These are phyloP conservation scores for Hyparrhenia diplandra DNA, from an alignment of 176 grass and related monocot species.

Conservation along the genomic window DNA sequence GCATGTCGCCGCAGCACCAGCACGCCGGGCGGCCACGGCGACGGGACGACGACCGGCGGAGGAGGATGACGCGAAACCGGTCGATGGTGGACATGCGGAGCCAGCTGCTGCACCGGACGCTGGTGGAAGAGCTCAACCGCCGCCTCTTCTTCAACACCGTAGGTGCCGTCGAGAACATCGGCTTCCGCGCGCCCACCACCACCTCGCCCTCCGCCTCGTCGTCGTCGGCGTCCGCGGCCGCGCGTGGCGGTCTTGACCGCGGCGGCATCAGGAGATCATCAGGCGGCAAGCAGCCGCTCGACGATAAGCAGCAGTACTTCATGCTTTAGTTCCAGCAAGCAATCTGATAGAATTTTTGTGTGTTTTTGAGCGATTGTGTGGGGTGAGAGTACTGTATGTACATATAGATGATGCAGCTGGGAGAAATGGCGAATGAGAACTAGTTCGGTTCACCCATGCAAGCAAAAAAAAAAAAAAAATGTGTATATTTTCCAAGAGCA, in stretches of 20 bases:
- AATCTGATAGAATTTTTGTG: background rate
- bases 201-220: constrained; percentile 1
- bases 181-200: constrained; percentile 44
- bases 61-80: constrained; percentile 46
- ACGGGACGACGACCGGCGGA: background rate
- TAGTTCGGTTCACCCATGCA: background rate
- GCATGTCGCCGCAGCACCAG: background rate
- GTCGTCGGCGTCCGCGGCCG: background rate
- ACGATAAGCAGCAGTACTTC: background rate
- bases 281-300: background rate
- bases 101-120: constrained; percentile 70
- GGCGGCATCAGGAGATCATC: background rate
- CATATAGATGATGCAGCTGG: too few relatives aligned
- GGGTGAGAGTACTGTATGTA: background rate
- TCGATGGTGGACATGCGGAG: constrained; percentile 86
- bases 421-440: too few relatives aligned
- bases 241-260: background rate
- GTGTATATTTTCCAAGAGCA: too few relatives aligned
- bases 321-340: background rate
- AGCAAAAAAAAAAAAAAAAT: background rate
- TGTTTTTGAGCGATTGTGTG: background rate
- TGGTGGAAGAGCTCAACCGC: constrained; percentile 87
- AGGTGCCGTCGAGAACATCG: constrained; percentile 75
- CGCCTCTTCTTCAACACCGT: constrained; percentile 95
- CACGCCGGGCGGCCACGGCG: constrained; percentile 32